phyloP scores from a whole-genome alignment of 2,329 filamentous ascomycete genomes.

The Erysiphe pulchra region DNA sequence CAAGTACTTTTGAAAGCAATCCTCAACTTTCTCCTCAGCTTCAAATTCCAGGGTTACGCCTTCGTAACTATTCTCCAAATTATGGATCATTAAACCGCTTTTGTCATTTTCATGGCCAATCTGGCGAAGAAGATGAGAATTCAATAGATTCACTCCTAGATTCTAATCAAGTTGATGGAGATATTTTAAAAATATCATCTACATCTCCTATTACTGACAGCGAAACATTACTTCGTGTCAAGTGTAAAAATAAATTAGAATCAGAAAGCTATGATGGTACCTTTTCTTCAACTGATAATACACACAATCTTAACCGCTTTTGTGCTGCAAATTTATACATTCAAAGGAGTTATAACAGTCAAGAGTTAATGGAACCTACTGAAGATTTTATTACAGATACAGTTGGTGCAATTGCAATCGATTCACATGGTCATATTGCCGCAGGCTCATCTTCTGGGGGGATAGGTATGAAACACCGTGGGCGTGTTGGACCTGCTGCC shows the following conservation, averaged over 20 bases:
- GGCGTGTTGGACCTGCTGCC: constrained; percentile 75
- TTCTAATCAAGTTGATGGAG: background rate
- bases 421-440: constrained; percentile 64
- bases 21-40: background rate
- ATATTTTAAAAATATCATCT: constrained; percentile 1
- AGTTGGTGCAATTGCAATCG: constrained; percentile 84
- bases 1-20: background rate
- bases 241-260: background rate
- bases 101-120: constrained; percentile 4
- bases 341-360: constrained; percentile 7
- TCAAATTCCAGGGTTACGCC: background rate
- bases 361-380: constrained; percentile 1
- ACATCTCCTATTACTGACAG: constrained; percentile 4
- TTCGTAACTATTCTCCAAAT: constrained; percentile 2
- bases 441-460: constrained; percentile 90
- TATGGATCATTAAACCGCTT: constrained; percentile 9
- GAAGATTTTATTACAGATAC: constrained; percentile 63
- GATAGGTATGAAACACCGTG: constrained; percentile 94
- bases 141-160: constrained; percentile 9
- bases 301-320: background rate
- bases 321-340: background rate
- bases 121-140: constrained; percentile 8
- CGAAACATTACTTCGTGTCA: background rate
- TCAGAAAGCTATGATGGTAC: constrained; percentile 9
- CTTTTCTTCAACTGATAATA: constrained; percentile 4